Evolutionary conservation across 2,329 filamentous ascomycete species (phyloP).

Genomic region (Aotearoamyces nothofagi): DNA sequence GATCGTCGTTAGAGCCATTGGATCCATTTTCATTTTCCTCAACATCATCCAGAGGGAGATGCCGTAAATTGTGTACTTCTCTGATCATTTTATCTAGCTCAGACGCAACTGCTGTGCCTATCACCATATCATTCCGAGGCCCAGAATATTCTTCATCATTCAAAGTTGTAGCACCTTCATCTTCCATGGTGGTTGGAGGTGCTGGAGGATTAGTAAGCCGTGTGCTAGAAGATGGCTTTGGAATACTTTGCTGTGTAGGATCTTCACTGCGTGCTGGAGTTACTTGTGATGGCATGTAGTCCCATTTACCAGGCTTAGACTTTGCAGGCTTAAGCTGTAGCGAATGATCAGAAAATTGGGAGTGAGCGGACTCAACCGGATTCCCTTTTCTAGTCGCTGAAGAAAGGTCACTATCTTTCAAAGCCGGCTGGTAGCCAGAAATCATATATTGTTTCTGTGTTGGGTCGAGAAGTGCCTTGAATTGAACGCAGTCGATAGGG

Average conservation of each 20-base stretch:
- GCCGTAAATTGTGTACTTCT: constrained; percentile 41
- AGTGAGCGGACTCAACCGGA: too few relatives aligned
- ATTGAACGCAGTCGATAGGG: constrained; percentile 51
- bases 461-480: constrained; percentile 40
- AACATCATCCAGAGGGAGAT: constrained; percentile 38
- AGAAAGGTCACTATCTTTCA: constrained; percentile 2
- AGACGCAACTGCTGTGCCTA: too few relatives aligned
- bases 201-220: neutral
- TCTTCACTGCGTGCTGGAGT: constrained; percentile 24
- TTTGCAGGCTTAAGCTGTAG: constrained; percentile 32
- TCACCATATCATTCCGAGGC: too few relatives aligned
- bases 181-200: neutral
- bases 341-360: constrained; percentile 16
- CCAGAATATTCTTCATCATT: too few relatives aligned
- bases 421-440: constrained; percentile 4
- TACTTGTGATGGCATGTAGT: constrained; percentile 22
- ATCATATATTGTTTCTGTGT: constrained; percentile 43
- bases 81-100: constrained; percentile 51
- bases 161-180: neutral
- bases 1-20: constrained; percentile 19
- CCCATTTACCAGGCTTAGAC: constrained; percentile 22
- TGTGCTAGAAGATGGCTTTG: neutral
- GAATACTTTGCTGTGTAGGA: constrained; percentile 7
- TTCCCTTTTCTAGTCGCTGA: constrained; percentile 2
- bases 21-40: constrained; percentile 18